Evolutionary conservation across 139 green algal species (phyloP).

Genomic region (Mesotaenium endlicherianum): DNA sequence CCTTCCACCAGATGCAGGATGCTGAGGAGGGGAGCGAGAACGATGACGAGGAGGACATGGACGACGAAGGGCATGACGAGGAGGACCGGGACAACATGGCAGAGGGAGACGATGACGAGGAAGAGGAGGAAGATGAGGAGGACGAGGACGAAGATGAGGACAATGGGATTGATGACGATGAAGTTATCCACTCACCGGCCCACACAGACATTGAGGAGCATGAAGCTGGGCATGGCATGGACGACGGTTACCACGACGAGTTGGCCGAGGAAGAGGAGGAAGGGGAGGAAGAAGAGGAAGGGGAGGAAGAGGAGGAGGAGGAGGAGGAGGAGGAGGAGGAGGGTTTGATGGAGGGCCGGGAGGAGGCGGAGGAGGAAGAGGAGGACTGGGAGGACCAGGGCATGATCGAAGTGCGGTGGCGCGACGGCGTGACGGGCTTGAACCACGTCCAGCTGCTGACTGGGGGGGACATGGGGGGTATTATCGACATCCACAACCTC

Average conservation of each 20-base stretch:
- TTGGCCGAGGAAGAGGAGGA: slow-evolving; percentile 41
- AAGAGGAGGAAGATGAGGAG: slow-evolving; percentile 55
- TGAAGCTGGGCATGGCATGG: slow-evolving; percentile 17
- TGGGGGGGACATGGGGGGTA: background rate
- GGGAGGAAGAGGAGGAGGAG: slow-evolving; percentile 19
- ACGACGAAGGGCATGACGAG: slow-evolving; percentile 26
- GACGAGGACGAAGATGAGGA: slow-evolving; percentile 37
- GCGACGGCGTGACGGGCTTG: slow-evolving; percentile 29
- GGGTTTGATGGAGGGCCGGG: background rate
- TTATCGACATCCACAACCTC: slow-evolving; percentile 34
- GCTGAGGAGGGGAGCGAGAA: slow-evolving; percentile 48
- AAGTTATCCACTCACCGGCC: too few relatives aligned
- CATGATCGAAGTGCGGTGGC: slow-evolving; percentile 52
- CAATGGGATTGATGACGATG: slow-evolving; percentile 15
- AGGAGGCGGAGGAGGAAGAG: slow-evolving; percentile 53
- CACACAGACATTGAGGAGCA: slow-evolving; percentile 23
- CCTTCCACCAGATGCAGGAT: background rate
- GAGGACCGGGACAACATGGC: slow-evolving; percentile 54
- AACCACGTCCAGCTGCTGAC: slow-evolving; percentile 36
- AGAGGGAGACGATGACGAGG: slow-evolving; percentile 38
- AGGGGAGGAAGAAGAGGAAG: slow-evolving; percentile 38
- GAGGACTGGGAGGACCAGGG: slow-evolving; percentile 48
- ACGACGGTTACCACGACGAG: slow-evolving; percentile 25
- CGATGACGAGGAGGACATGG: background rate
- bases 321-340: slow-evolving; percentile 42